Conservation (phyloP, 805 yeast species). For the Blastobotrys chiropterorum region DNA sequence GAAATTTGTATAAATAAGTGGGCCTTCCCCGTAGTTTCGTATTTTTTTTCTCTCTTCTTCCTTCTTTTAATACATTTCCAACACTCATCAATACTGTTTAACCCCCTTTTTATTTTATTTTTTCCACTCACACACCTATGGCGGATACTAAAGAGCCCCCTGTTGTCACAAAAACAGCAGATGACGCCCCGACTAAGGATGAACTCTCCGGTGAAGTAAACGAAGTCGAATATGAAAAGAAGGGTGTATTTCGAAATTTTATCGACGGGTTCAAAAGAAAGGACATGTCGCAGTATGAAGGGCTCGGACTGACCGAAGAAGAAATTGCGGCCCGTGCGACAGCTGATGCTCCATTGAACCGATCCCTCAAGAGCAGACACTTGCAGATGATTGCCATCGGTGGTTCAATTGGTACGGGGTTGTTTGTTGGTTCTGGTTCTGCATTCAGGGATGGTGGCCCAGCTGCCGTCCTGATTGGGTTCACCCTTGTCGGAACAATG, state of each 20-base stretch:
- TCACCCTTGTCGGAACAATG: constrained; percentile 53
- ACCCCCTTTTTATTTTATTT: no score
- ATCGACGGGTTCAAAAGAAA: constrained; percentile 38
- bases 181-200: not conserved
- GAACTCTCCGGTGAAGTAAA: not conserved
- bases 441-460: constrained; percentile 59
- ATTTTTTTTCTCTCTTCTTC: not conserved
- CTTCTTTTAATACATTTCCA: no score
- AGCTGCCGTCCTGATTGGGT: constrained; percentile 53
- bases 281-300: constrained; percentile 33
- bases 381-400: constrained; percentile 69
- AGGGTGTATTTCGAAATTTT: constrained; percentile 22
- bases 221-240: not conserved
- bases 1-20: not conserved
- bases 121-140: no score
- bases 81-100: no score
- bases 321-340: constrained; percentile 36
- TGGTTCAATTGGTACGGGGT: constrained; percentile 70
- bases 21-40: not conserved
- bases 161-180: not conserved
- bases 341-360: constrained; percentile 52
- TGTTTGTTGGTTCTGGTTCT: constrained; percentile 59
- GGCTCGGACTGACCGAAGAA: constrained; percentile 31
- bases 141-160: not conserved
- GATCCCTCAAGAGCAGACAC: constrained; percentile 34